Conservation (phyloP, 2,329 filamentous ascomycete genomes). For the Phialocephala sp. region DNA sequence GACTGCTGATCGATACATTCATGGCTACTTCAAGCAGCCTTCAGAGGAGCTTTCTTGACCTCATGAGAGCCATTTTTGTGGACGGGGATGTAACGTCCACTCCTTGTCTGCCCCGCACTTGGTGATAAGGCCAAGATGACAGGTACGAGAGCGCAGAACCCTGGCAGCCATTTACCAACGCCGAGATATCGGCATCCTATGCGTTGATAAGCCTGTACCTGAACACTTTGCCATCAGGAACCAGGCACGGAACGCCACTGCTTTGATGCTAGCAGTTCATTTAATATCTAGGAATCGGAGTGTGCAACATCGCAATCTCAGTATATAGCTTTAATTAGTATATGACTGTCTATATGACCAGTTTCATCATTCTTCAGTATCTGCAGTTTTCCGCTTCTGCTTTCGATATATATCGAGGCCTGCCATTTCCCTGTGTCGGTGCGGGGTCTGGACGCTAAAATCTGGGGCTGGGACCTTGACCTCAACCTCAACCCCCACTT, state of each 20-base stretch:
- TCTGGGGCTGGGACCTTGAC: not conserved
- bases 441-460: not conserved
- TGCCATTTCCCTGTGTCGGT: not conserved
- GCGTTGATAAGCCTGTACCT: conserved; percentile 1
- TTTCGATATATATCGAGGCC: not conserved
- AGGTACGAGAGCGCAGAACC: not conserved
- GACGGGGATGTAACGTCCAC: conserved; percentile 6
- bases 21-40: not conserved
- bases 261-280: not conserved
- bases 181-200: not conserved
- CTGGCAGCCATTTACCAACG: not conserved
- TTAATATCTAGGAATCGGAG: not conserved
- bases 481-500: not conserved
- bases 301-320: not conserved
- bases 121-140: conserved; percentile 3
- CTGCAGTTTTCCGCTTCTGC: not conserved
- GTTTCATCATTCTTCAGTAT: not conserved
- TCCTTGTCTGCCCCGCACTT: conserved; percentile 14
- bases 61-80: not conserved
- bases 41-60: not conserved
- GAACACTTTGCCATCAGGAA: not conserved
- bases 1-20: not conserved
- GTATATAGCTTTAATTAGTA: not conserved
- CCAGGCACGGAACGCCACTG: not conserved
- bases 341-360: too few relatives aligned